Percentiles rank a stretch among this genome's conserved stretches.
Evolutionary conservation across 2,329 filamentous ascomycete species (phyloP).

Genomic region (Pestalotiopsis fici): DNA sequence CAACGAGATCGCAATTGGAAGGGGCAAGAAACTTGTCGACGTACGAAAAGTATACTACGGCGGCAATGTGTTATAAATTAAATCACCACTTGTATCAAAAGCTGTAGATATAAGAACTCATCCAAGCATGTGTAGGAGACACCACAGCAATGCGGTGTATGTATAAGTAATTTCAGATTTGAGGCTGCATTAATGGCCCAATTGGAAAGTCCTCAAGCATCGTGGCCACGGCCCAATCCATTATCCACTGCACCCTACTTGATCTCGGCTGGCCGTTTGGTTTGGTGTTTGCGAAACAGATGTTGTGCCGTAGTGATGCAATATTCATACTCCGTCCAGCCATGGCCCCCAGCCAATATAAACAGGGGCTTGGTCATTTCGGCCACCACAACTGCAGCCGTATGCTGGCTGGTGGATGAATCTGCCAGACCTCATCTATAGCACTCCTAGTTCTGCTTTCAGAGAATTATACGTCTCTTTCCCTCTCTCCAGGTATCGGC

Average conservation of each 20-base stretch:
- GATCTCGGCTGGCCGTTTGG: background rate
- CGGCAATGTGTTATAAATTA: conserved; percentile 62
- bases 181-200: background rate
- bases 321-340: too few relatives aligned
- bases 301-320: background rate
- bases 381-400: too few relatives aligned
- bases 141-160: background rate
- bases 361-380: too few relatives aligned
- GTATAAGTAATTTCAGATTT: background rate
- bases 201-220: background rate
- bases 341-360: too few relatives aligned
- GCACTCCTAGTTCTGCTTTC: too few relatives aligned
- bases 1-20: conserved; percentile 83
- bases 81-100: background rate
- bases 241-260: background rate
- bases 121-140: background rate
- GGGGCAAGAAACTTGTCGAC: conserved; percentile 95
- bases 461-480: too few relatives aligned
- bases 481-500: too few relatives aligned
- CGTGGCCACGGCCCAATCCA: background rate
- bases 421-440: too few relatives aligned
- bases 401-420: too few relatives aligned
- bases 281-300: background rate
- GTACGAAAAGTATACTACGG: conserved; percentile 97
- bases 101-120: conserved; percentile 6